Conservation (phyloP, 176 grass and related monocot species). For the Triticum monococcum region DNA sequence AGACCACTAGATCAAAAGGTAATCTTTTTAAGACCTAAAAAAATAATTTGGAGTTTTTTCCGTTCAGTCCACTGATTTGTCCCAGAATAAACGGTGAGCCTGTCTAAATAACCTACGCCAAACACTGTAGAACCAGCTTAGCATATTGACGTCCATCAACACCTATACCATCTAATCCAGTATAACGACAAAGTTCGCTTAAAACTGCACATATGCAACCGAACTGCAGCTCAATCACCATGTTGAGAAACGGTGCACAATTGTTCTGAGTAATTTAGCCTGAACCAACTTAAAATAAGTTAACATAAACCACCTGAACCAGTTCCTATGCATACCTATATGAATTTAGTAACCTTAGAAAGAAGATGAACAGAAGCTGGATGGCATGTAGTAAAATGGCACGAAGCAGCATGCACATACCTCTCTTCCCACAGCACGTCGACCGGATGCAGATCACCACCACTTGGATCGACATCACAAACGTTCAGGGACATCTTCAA, state of each 20-base stretch:
- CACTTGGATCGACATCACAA: no score
- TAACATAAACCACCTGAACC: not conserved
- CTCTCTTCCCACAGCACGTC: not conserved
- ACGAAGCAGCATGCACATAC: not conserved
- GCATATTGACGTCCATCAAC: not conserved
- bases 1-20: not conserved
- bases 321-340: not conserved
- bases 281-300: not conserved
- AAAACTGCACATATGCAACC: not conserved
- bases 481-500: no score
- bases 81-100: not conserved
- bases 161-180: not conserved
- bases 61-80: not conserved
- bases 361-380: not conserved
- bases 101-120: not conserved
- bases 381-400: not conserved
- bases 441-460: no score
- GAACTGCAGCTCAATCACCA: not conserved
- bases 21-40: not conserved
- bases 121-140: not conserved
- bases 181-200: not conserved
- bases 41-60: not conserved
- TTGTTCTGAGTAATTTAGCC: not conserved
- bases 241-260: not conserved
- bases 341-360: not conserved